Base-by-base conservation (phyloP, 1,284 basidiomycete species). In the Phaffia rhodozyma region DNA sequence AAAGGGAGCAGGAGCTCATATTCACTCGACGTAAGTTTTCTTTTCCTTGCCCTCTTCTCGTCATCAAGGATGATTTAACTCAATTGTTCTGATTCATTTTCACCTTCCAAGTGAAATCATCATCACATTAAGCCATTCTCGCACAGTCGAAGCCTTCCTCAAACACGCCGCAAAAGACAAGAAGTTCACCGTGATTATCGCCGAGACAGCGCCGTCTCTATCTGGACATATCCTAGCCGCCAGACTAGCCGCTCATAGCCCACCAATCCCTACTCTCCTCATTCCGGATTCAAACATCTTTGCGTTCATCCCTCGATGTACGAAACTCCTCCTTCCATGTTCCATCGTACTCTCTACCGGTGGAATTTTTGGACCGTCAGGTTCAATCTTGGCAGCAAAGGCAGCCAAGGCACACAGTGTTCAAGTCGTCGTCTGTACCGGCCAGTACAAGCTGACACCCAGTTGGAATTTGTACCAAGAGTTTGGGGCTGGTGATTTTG, bases 181-280 rank as follows among this genome's bases (percentile, higher is more conserved):
- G 69, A 93, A 93, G 73, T 97, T 92, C 73, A 96, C 93, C 30
- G 92, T 94, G 61, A 92, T 98, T 68, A 90, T 97, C 13, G 89
- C 91, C 21, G 93, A 97, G 77, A 91, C 90, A 0, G 90, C 89
- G 13, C 94, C 94, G 18, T 86, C 87, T 66, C 92, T 88, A 72
- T 83, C 84, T 49, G 94, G 94, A 20, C 89, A 87, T 69, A 82
- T 84, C 65, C 87, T 94, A 83, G 91, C 92, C 13, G 82, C 85
- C n/a, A 58, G 60, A 16, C 59, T 62, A 47, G 25, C 56, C 23
- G 3, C 81, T 92, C 32, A 87, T 90, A 1, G 76, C 83, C 27
- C 80, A 84, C 86, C 88, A 62, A 91, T 97, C 69, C 91, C 90
- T 16, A 93, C 91, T 23, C 87, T 97, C 73, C 86, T 98, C 60